A percentile compares a stretch with the other conserved stretches of the same genome.
phyloP scores from a whole-genome alignment of 2,329 filamentous ascomycete species.

The Graphium sp. region DNA sequence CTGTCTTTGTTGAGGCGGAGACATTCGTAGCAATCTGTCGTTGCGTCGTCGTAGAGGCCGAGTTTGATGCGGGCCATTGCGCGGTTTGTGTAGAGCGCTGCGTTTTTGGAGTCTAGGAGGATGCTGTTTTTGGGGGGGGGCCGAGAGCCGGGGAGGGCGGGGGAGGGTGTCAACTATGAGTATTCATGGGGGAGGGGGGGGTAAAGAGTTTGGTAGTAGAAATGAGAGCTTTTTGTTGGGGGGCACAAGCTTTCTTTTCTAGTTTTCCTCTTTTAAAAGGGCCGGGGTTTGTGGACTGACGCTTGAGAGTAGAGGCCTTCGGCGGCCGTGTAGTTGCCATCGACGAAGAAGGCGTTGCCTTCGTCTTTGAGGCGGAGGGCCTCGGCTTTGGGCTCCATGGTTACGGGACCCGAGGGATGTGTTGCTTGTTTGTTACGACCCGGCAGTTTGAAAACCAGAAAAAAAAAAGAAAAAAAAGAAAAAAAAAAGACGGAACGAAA shows the following conservation, averaged over 20 bases:
- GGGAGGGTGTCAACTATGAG: background rate
- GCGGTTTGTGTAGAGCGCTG: slow-evolving; percentile 75
- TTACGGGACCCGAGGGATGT: too few species aligned
- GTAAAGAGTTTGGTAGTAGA: background rate
- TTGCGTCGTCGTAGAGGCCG: slow-evolving; percentile 53
- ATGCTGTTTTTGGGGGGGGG: slow-evolving; percentile 32
- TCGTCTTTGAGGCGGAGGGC: slow-evolving; percentile 31
- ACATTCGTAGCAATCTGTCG: slow-evolving; percentile 61
- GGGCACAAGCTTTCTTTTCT: too few species aligned
- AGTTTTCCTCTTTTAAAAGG: too few species aligned
- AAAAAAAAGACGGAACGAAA: too few species aligned
- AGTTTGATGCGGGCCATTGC: slow-evolving; percentile 69
- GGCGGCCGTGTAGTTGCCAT: slow-evolving; percentile 46
- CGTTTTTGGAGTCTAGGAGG: slow-evolving; percentile 59
- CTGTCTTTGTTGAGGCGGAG: slow-evolving; percentile 48
- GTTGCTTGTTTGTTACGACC: too few species aligned
- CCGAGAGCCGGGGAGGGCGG: slow-evolving; percentile 4
- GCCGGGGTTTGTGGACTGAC: slow-evolving; percentile 18
- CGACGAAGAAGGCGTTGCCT: slow-evolving; percentile 49
- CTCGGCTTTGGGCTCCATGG: slow-evolving; percentile 23
- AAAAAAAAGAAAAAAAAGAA: too few species aligned
- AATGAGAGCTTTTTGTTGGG: background rate
- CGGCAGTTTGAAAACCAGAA: too few species aligned
- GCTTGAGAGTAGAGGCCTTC: slow-evolving; percentile 59
- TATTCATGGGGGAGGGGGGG: background rate